phyloP scores from a whole-genome alignment of 495 filamentous ascomycete species.

The Penicillium robsamsonii region DNA sequence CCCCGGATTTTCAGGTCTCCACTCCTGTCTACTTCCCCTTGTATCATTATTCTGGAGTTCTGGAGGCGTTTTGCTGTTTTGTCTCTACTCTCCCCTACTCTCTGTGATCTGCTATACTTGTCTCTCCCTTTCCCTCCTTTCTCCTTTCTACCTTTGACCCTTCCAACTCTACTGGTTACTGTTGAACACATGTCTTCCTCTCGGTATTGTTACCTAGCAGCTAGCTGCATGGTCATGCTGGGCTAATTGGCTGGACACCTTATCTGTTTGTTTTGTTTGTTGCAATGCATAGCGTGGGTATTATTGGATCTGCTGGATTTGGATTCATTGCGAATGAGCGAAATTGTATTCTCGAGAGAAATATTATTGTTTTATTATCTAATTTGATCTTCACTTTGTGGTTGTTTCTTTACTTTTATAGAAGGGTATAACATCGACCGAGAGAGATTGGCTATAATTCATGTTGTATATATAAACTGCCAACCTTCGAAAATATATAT shows the following conservation, averaged over 20 bases:
- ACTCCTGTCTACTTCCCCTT: constrained; percentile 13
- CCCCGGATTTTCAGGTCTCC: constrained; percentile 22
- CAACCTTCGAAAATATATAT: too few species aligned
- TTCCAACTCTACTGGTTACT: constrained; percentile 8
- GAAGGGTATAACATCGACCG: too few species aligned
- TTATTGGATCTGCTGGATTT: constrained; percentile 16
- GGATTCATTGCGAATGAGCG: constrained; percentile 23
- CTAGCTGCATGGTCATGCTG: constrained; percentile 9
- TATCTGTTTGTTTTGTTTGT: constrained; percentile 29
- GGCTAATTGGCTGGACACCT: constrained; percentile 6
- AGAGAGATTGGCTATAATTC: too few species aligned
- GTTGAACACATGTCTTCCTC: background rate
- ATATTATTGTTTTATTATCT: background rate
- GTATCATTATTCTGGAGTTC: constrained; percentile 24
- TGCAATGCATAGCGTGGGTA: constrained; percentile 33
- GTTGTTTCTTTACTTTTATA: background rate
- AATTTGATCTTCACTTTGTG: background rate
- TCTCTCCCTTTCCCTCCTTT: background rate
- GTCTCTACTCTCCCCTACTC: constrained; percentile 10
- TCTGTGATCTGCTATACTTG: background rate
- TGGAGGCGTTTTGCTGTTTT: constrained; percentile 8
- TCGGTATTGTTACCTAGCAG: constrained; percentile 13
- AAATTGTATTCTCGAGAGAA: constrained; percentile 14
- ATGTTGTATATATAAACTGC: too few species aligned
- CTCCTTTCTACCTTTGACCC: background rate